phyloP scores from a whole-genome alignment of 1,284 basidiomycete species.

The Dichomitus squalens region DNA sequence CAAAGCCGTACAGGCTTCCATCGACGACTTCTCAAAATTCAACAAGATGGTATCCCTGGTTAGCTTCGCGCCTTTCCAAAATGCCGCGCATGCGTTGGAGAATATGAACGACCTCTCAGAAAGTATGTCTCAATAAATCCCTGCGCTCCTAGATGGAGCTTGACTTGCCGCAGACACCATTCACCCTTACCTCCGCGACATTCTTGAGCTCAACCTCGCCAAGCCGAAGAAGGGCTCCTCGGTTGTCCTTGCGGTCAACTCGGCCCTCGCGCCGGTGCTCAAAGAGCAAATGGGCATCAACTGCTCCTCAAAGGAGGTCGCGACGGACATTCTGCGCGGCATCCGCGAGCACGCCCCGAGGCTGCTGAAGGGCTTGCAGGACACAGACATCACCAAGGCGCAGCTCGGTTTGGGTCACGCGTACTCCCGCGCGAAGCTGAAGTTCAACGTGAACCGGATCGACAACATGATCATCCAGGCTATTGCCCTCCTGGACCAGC shows the following conservation, averaged over 20 bases:
- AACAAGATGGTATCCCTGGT: slow-evolving; percentile 91
- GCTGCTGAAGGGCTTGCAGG: slow-evolving; percentile 87
- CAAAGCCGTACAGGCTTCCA: slow-evolving; percentile 82
- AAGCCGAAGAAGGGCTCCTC: slow-evolving; percentile 78
- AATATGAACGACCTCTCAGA: slow-evolving; percentile 97
- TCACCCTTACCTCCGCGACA: slow-evolving; percentile 84
- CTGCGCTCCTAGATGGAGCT: slow-evolving; percentile 1
- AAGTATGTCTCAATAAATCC: slow-evolving; percentile 50
- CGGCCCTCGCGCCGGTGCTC: slow-evolving; percentile 80
- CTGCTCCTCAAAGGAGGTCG: slow-evolving; percentile 88
- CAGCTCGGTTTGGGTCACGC: slow-evolving; percentile 98
- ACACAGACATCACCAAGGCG: slow-evolving; percentile 89
- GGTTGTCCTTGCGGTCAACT: slow-evolving; percentile 86
- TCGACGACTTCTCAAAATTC: slow-evolving; percentile 89
- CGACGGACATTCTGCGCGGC: slow-evolving; percentile 91
- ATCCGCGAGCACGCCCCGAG: slow-evolving; percentile 92
- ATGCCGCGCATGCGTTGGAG: slow-evolving; percentile 93
- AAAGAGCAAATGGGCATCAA: slow-evolving; percentile 77
- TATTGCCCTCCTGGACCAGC: slow-evolving; percentile 96
- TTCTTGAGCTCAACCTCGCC: slow-evolving; percentile 89
- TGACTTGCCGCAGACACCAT: slow-evolving; percentile 65
- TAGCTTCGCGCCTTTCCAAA: slow-evolving; percentile 96
- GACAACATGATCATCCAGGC: slow-evolving; percentile 99
- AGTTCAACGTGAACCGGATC: slow-evolving; percentile 99
- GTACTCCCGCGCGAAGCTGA: slow-evolving; percentile 97